phyloP scores from a whole-genome alignment of 352 stramenopile species.

The Phytopythium delawarense region DNA sequence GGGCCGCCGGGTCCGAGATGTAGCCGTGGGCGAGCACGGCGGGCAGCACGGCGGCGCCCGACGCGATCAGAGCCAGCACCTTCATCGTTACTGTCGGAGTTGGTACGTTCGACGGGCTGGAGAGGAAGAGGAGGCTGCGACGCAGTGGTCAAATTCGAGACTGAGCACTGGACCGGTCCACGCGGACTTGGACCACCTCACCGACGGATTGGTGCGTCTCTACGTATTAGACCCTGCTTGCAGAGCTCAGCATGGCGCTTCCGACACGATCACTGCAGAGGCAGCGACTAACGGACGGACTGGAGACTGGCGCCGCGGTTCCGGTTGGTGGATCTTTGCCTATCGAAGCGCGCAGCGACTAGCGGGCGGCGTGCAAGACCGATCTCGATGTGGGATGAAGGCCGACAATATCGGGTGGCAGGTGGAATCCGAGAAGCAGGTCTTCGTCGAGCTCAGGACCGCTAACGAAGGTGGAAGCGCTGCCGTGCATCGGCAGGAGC shows the following conservation, averaged over 20 bases:
- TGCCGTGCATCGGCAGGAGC: neutral
- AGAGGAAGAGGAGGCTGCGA: neutral
- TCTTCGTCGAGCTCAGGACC: too few relatives aligned
- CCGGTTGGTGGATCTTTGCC: neutral
- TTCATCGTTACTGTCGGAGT: neutral
- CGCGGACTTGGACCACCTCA: too few relatives aligned
- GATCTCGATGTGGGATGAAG: neutral
- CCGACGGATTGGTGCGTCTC: too few relatives aligned
- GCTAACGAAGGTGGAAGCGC: too few relatives aligned
- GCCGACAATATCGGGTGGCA: neutral
- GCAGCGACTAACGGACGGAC: neutral
- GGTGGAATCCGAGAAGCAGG: neutral
- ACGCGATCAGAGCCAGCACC: conserved; percentile 16
- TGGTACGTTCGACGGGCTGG: neutral
- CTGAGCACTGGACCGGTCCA: neutral
- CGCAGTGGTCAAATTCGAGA: conserved; percentile 14
- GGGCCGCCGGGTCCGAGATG: conserved; percentile 36
- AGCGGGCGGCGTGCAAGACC: neutral
- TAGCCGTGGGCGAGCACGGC: conserved; percentile 25
- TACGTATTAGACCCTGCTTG: too few relatives aligned
- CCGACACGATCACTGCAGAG: neutral
- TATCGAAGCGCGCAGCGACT: neutral
- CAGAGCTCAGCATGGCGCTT: neutral
- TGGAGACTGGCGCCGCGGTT: neutral
- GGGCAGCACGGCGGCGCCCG: conserved; percentile 15